A percentile compares a stretch with the other conserved stretches of the same genome.
phyloP scores from a whole-genome alignment of 1,284 basidiomycete genomes.

The Apiotrichum montevideense region DNA sequence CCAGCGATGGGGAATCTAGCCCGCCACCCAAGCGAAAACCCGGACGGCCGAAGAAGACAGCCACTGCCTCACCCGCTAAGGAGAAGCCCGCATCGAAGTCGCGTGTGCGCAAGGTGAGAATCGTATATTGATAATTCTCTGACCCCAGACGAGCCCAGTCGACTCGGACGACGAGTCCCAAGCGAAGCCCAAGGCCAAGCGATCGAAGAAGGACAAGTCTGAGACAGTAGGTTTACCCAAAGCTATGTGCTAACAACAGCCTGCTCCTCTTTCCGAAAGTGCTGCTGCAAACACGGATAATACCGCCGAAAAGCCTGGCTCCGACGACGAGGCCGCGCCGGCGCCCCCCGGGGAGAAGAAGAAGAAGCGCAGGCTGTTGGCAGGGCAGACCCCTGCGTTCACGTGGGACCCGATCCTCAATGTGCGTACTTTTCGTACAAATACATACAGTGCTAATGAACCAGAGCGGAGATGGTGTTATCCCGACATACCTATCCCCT shows the following conservation, averaged over 20 bases:
- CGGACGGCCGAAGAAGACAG: slow-evolving; percentile 14
- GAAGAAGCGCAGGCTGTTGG: slow-evolving; percentile 39
- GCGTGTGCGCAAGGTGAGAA: not conserved
- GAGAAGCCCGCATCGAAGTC: slow-evolving; percentile 1
- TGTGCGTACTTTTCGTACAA: slow-evolving; percentile 22
- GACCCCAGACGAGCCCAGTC: not conserved
- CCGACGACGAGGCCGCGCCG: not conserved
- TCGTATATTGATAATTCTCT: not conserved
- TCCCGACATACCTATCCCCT: slow-evolving; percentile 36
- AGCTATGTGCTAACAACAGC: not conserved
- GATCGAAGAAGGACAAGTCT: not conserved
- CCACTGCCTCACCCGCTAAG: slow-evolving; percentile 2
- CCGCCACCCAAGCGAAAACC: slow-evolving; percentile 24
- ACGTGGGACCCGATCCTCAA: slow-evolving; percentile 40
- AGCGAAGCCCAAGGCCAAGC: slow-evolving; percentile 4
- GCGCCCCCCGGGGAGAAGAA: slow-evolving; percentile 24
- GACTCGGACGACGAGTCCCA: not conserved
- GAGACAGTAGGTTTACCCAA: not conserved
- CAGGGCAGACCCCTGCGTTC: slow-evolving; percentile 26
- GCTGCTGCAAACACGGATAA: slow-evolving; percentile 1
- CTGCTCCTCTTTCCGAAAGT: not conserved
- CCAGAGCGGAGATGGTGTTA: slow-evolving; percentile 44
- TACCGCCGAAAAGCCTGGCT: not conserved
- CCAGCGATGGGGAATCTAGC: slow-evolving; percentile 2
- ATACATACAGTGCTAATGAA: not conserved